Conservation (phyloP, 2,329 filamentous ascomycete genomes). For the Trichoderma endophyticum region DNA sequence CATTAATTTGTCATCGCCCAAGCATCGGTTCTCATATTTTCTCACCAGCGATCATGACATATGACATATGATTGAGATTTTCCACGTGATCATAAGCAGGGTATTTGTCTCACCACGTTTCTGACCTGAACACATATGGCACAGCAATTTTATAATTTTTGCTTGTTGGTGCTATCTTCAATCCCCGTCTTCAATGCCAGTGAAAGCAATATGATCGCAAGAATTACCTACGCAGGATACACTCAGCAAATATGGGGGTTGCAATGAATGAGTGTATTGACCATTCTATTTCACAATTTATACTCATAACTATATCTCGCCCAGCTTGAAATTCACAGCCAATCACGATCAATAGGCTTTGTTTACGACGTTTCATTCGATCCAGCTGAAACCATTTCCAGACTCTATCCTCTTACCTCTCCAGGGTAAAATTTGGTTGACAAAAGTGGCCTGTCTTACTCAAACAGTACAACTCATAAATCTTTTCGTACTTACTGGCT, state of each 20-base stretch:
- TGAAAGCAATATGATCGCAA: neutral
- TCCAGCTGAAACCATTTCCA: neutral
- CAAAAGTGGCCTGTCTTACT: neutral
- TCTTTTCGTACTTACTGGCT: neutral
- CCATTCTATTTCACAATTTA: neutral
- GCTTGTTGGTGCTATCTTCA: neutral
- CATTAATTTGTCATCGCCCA: neutral
- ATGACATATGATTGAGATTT: neutral
- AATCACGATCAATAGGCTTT: neutral
- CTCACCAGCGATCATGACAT: neutral
- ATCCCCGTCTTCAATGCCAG: neutral
- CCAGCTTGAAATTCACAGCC: neutral
- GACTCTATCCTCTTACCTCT: neutral
- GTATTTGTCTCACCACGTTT: neutral
- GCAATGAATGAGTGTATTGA: neutral
- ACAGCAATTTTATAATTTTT: neutral
- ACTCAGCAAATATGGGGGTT: neutral
- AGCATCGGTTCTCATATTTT: neutral
- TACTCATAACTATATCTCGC: neutral
- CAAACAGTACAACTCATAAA: neutral
- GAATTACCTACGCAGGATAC: neutral
- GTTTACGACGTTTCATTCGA: neutral
- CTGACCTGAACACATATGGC: too few relatives aligned
- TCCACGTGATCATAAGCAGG: neutral
- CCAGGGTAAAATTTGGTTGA: neutral